phyloP scores from a whole-genome alignment of 805 yeast species.

The Geotrichum ghanense region DNA sequence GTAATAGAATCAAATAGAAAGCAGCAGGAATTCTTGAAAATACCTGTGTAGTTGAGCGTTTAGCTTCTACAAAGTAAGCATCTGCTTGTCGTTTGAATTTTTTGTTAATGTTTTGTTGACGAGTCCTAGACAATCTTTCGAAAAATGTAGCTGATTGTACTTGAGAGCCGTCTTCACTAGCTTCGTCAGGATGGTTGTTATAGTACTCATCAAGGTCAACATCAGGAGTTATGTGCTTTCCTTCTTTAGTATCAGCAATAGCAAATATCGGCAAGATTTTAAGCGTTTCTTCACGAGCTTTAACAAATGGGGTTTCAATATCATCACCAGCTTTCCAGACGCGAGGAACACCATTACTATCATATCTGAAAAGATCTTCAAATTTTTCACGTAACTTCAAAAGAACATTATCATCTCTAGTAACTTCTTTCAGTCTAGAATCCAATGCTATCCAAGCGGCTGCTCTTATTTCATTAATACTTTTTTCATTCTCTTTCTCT shows the following conservation, averaged over 20 bases:
- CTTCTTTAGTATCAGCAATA: constrained; percentile 36
- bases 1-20: constrained; percentile 58
- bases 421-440: constrained; percentile 44
- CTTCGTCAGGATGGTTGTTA: constrained; percentile 31
- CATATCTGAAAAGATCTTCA: constrained; percentile 76
- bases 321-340: constrained; percentile 68
- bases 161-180: constrained; percentile 18
- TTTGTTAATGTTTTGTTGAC: constrained; percentile 43
- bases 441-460: constrained; percentile 58
- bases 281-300: constrained; percentile 49
- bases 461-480: constrained; percentile 35
- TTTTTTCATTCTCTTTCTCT: constrained; percentile 30
- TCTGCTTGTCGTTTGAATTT: constrained; percentile 69
- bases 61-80: constrained; percentile 74
- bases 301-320: constrained; percentile 51
- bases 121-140: constrained; percentile 43
- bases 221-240: constrained; percentile 50
- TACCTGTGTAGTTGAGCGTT: constrained; percentile 69
- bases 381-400: constrained; percentile 64
- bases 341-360: constrained; percentile 68
- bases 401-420: constrained; percentile 56
- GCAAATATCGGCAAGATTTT: constrained; percentile 48
- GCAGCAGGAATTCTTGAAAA: constrained; percentile 75
- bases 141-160: constrained; percentile 36
- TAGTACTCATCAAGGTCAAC: constrained; percentile 31